phyloP scores from a whole-genome alignment of 495 filamentous ascomycete species.

The Chaetomium tenue region DNA sequence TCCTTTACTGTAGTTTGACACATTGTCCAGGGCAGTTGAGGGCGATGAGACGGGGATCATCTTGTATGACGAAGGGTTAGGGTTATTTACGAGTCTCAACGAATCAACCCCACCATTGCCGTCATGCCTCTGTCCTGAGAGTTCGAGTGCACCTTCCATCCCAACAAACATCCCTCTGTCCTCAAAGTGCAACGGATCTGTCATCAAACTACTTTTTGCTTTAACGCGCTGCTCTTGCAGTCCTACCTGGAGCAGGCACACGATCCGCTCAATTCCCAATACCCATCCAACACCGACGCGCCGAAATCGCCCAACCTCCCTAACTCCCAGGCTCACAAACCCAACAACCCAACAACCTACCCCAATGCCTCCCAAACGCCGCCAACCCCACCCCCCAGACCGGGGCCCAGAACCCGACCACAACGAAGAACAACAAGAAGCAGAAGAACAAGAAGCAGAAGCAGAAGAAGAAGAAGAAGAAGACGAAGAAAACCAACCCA shows the following conservation, averaged over 20 bases:
- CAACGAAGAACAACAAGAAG: neutral
- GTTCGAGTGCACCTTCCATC: neutral
- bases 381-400: neutral
- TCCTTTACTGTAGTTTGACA: too few relatives aligned
- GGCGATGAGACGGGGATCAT: neutral
- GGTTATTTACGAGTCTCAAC: neutral
- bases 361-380: constrained; percentile 13
- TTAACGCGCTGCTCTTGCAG: neutral
- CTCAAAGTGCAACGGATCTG: neutral
- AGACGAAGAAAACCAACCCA: neutral
- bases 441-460: neutral
- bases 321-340: neutral
- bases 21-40: neutral
- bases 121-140: neutral
- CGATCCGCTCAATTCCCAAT: neutral
- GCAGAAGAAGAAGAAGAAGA: neutral
- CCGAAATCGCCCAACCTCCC: neutral
- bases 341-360: neutral
- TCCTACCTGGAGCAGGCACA: neutral
- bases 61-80: neutral
- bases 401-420: neutral
- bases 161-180: neutral
- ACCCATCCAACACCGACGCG: neutral
- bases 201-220: neutral
- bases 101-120: neutral